Evolutionary conservation across 139 green algal species (phyloP).

Genomic region (Desmodesmus armatus): DNA sequence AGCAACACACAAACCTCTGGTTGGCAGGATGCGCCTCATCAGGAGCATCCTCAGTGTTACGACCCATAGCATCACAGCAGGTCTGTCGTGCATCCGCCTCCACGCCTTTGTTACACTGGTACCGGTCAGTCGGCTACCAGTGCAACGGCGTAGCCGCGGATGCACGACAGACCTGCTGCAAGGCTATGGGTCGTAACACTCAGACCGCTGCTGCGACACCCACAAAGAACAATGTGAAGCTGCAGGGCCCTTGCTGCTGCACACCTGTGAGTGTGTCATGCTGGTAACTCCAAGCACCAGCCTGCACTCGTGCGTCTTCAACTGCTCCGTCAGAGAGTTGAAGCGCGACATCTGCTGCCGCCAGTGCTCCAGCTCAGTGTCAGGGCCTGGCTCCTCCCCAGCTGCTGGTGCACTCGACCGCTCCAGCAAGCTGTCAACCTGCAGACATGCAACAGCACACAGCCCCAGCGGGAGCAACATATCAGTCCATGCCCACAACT

Average conservation of each 20-base stretch:
- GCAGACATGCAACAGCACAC: not conserved
- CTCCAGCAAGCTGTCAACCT: slow-evolving; percentile 55
- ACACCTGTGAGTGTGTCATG: slow-evolving; percentile 24
- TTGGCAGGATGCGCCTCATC: not conserved
- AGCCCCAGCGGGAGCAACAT: too few relatives aligned
- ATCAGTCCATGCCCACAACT: too few relatives aligned
- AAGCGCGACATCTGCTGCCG: slow-evolving; percentile 83
- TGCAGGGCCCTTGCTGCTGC: not conserved
- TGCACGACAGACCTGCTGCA: too few relatives aligned
- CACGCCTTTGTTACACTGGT: too few relatives aligned
- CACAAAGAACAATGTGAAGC: too few relatives aligned
- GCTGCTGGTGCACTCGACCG: not conserved
- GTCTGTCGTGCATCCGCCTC: too few relatives aligned
- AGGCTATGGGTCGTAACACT: too few relatives aligned
- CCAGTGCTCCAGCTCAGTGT: slow-evolving; percentile 93
- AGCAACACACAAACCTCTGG: not conserved
- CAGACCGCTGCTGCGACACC: too few relatives aligned
- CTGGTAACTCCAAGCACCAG: slow-evolving; percentile 71
- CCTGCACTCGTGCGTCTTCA: slow-evolving; percentile 81
- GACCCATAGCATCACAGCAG: not conserved
- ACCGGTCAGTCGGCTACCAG: too few relatives aligned
- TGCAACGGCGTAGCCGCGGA: too few relatives aligned
- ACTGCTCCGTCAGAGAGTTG: slow-evolving; percentile 87
- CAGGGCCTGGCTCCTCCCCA: slow-evolving; percentile 77
- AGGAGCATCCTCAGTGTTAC: not conserved